Evolutionary conservation across 148 eudicot genomes (phyloP), one percentile per base, ranked within the genome.

Genomic region (Chenopodium berlandieri): DNA sequence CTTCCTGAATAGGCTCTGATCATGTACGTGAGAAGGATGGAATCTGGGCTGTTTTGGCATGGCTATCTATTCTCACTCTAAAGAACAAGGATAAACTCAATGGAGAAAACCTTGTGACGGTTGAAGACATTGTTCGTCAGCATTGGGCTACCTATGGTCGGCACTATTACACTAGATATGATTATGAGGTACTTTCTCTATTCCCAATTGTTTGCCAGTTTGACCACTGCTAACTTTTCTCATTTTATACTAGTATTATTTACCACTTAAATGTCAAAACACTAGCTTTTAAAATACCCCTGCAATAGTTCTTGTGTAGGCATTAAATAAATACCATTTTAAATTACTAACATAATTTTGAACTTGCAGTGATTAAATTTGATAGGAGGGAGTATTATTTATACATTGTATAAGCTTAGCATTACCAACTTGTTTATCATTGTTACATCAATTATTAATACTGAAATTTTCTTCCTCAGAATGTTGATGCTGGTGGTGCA

Each of bases 1-100:
- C 37, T 47, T 65, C 50, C 72, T 75, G 79, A 81, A 73, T 83
- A 95, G 97, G 99, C 73, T 95, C 99, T 9, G 99, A 95, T 84
- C 99, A 95, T 81, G 91, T 93, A 48, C 97, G 97, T 76, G 97
- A 95, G 84, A 93, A 95, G 81, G 98, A 95, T 88, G 98, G 98
- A 66, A 92, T 95, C 76, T 95, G 99, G 99, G 99, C 99, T 81
- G 99, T 93, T 78, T 87, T 95, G 82, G 99, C 99, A 76, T 95
- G 97, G 99, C 84, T 95, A 58, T 92, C 99, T 54, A 93, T 95
- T 76, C 89, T 95, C 83, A 94, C 97, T 80, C 84, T 90, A 76
- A 92, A 88, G 85, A 93, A 95, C 84, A 92, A 90, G 84, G 92
- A 92, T 70, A 95, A 89, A 67, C 87, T 91, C 46, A 83, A 80